Conservation (phyloP, 148 eudicot species). For the Rhododendron ovatum region DNA sequence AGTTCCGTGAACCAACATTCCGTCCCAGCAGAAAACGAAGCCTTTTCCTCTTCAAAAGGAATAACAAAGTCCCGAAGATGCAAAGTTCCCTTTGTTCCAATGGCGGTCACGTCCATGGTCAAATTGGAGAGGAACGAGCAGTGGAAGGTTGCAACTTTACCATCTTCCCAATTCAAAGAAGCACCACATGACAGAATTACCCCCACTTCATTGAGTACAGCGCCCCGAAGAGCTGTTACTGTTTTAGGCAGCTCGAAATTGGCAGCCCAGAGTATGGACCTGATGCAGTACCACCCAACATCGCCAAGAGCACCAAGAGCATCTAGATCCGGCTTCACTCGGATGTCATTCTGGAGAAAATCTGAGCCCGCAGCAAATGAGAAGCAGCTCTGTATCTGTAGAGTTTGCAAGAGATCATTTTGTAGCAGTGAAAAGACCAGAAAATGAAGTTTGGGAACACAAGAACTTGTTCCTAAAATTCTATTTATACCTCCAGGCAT, state of each 20-base stretch:
- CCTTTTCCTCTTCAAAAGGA: constrained; percentile 9
- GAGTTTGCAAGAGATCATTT: not conserved
- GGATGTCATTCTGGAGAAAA: constrained; percentile 55
- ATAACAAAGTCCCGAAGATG: not conserved
- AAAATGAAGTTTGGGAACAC: not conserved
- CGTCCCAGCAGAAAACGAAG: not conserved
- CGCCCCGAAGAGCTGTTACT: constrained; percentile 2
- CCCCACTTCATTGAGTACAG: not conserved
- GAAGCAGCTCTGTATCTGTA: constrained; percentile 46
- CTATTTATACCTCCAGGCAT: not conserved
- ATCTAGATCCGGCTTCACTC: constrained; percentile 57
- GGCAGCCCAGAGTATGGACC: constrained; percentile 8
- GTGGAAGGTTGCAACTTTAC: constrained; percentile 1
- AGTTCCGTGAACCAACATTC: not conserved
- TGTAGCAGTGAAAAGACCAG: not conserved
- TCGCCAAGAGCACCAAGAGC: constrained; percentile 61
- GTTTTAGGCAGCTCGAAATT: constrained; percentile 6
- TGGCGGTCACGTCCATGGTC: constrained; percentile 1
- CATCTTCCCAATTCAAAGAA: constrained; percentile 12
- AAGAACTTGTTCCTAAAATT: not conserved
- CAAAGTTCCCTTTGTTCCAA: constrained; percentile 9
- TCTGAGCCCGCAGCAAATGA: constrained; percentile 29
- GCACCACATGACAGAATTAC: constrained; percentile 7
- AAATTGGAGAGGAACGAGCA: constrained; percentile 2
- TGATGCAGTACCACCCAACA: constrained; percentile 9